These are phyloP conservation scores for Candida sanyiensis DNA, from an alignment of 805 yeast genomes.

Conservation along the genomic window DNA sequence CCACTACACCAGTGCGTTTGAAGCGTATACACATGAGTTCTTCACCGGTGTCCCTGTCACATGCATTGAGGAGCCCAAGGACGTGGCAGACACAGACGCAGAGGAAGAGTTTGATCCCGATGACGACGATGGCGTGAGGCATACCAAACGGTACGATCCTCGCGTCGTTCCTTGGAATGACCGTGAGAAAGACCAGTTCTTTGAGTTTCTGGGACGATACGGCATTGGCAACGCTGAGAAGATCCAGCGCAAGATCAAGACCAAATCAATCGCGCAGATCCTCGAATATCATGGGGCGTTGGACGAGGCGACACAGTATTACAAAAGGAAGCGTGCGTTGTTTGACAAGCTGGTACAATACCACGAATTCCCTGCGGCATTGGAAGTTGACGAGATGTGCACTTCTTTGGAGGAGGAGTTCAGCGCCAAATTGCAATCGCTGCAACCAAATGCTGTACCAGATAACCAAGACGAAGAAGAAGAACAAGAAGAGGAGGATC, in stretches of 20 bases:
- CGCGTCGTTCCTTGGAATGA: slow-evolving; percentile 40
- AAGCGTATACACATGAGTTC: slow-evolving; percentile 7
- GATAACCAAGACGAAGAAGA: not conserved
- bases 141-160: not conserved
- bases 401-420: slow-evolving; percentile 40
- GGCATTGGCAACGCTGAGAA: slow-evolving; percentile 42
- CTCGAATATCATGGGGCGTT: slow-evolving; percentile 39
- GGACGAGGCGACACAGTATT: slow-evolving; percentile 23
- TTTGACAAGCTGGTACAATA: slow-evolving; percentile 29
- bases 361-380: slow-evolving; percentile 45
- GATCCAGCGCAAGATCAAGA: slow-evolving; percentile 34
- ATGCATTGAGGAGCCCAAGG: too few species aligned
- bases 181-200: slow-evolving; percentile 47
- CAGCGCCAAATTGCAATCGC: slow-evolving; percentile 12
- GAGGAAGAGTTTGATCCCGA: not conserved
- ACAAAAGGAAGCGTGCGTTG: slow-evolving; percentile 21
- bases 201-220: slow-evolving; percentile 41
- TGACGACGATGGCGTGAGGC: not conserved
- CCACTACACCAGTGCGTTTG: slow-evolving; percentile 5
- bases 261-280: slow-evolving; percentile 41
- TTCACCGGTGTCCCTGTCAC: not conserved
- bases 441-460: slow-evolving; percentile 2
- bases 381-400: slow-evolving; percentile 43
- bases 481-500: not conserved
- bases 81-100: not conserved